Base-by-base conservation (phyloP, 768 basidiomycete species). In the Hericium rajendrae region DNA sequence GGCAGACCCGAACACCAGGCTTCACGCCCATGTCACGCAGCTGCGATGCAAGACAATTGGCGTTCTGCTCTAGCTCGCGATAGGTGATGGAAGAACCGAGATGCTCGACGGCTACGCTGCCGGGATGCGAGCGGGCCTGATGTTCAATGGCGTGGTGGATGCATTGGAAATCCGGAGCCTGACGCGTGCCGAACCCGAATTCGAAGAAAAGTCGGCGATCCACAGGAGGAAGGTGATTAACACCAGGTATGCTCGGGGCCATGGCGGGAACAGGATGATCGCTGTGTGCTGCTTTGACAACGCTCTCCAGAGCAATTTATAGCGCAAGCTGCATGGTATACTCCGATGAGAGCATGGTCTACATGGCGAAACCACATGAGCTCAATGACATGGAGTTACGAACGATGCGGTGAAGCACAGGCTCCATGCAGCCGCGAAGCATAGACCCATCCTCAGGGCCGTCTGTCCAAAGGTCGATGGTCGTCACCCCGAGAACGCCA, bases 111-210 rank as follows among this genome's bases (percentile, higher is more conserved):
- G 82, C 82, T 38, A 77, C 65, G 16, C 69, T 67, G 53, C 74
- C 62, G 16, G 81, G 78, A 37, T 71, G 69, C 13, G 58, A 57
- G n/a, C 60, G 63, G 24, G 76, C 79, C 58, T 78, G 73, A 55
- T 68, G 68, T 53, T 75, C 74, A 65, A 84, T 82, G 18, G 82
- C 81, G 57, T 81, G 78, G 62, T 83, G 81, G 38, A 83, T 71
- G 62, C 76, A 79, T 59, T 67, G 65, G 67, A 79, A 81, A 9
- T 79, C 75, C 20, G 68, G 61, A 37, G 65, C 32, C 38, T 68
- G 65, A 11, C 64, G 65, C 53, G 70, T 61, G 39, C 79, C 81
- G 43, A 74, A 68, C 40, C 79, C 78, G 59, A 74, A 79, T 56
- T 71, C 70, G 54, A 65, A 61, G 68, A 82, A 82, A 54, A 72